Percentiles rank a stretch among this genome's conserved stretches.
Conservation (phyloP, 441 rosid species). For the Breynia disticha region DNA sequence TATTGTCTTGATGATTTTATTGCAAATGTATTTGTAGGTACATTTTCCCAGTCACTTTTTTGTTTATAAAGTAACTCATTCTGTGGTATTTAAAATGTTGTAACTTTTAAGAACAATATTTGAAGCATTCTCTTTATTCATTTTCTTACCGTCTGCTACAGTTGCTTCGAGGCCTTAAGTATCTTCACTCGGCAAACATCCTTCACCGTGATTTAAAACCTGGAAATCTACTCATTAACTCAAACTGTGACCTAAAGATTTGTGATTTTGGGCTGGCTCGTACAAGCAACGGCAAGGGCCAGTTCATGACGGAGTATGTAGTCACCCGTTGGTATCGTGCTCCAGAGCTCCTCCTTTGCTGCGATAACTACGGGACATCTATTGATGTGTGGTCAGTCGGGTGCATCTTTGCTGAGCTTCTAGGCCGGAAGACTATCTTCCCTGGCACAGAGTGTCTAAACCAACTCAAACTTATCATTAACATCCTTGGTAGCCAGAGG, state of each 20-base stretch:
- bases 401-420: conserved; percentile 61
- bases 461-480: conserved; percentile 56
- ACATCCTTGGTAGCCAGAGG: conserved; percentile 54
- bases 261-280: conserved; percentile 56
- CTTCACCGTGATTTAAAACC: conserved; percentile 69
- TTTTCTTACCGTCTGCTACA: no score
- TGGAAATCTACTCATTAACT: conserved; percentile 65
- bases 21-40: no score
- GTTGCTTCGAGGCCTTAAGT: conserved; percentile 63
- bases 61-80: no score
- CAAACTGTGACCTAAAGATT: conserved; percentile 56
- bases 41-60: no score
- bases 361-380: conserved; percentile 52
- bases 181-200: conserved; percentile 64
- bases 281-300: conserved; percentile 40
- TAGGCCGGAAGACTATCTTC: conserved; percentile 53
- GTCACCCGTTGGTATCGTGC: no score
- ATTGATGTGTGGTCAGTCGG: conserved; percentile 66
- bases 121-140: no score
- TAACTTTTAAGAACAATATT: no score
- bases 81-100: no score
- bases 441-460: conserved; percentile 59
- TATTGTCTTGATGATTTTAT: no score
- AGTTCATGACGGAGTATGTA: conserved; percentile 60
- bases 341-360: conserved; percentile 55